A percentile compares a stretch with the other conserved stretches of the same genome.
phyloP scores from a whole-genome alignment of 2,329 filamentous ascomycete genomes.

The Talaromyces marneffei region DNA sequence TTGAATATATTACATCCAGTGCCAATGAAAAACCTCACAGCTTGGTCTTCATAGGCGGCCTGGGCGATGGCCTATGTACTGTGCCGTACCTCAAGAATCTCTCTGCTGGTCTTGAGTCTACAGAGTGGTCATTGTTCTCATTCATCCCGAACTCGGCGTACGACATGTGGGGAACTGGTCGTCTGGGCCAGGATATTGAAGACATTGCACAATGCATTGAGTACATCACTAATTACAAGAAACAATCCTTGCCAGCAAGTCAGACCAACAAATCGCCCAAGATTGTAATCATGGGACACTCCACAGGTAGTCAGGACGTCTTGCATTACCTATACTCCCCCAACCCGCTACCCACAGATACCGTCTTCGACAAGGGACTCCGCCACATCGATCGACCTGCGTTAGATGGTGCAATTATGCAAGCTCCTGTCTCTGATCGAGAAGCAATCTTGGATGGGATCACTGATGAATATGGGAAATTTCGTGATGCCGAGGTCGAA shows the following conservation, averaged over 20 bases:
- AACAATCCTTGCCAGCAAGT: slow-evolving; percentile 10
- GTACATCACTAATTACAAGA: slow-evolving; percentile 43
- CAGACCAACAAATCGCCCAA: slow-evolving; percentile 34
- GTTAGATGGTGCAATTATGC: slow-evolving; percentile 71
- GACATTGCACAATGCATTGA: slow-evolving; percentile 49
- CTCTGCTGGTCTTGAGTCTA: slow-evolving; percentile 43
- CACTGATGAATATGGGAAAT: slow-evolving; percentile 17
- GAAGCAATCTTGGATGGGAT: slow-evolving; percentile 50
- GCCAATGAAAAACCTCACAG: slow-evolving; percentile 38
- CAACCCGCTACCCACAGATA: slow-evolving; percentile 32
- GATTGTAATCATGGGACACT: slow-evolving; percentile 64
- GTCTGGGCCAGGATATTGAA: slow-evolving; percentile 49
- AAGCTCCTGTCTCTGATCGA: slow-evolving; percentile 73
- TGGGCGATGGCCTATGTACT: slow-evolving; percentile 53
- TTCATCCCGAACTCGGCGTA: slow-evolving; percentile 50
- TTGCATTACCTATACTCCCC: slow-evolving; percentile 55
- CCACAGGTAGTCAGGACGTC: slow-evolving; percentile 63
- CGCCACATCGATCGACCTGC: slow-evolving; percentile 40
- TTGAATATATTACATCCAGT: slow-evolving; percentile 32
- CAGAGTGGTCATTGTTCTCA: slow-evolving; percentile 50
- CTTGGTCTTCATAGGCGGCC: slow-evolving; percentile 55
- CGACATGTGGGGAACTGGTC: slow-evolving; percentile 50
- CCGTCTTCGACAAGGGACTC: slow-evolving; percentile 25
- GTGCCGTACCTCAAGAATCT: slow-evolving; percentile 50
- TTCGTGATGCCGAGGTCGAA: slow-evolving; percentile 13